Conservation (phyloP, 2,329 filamentous ascomycete genomes). For the Cladosporium sp. region DNA sequence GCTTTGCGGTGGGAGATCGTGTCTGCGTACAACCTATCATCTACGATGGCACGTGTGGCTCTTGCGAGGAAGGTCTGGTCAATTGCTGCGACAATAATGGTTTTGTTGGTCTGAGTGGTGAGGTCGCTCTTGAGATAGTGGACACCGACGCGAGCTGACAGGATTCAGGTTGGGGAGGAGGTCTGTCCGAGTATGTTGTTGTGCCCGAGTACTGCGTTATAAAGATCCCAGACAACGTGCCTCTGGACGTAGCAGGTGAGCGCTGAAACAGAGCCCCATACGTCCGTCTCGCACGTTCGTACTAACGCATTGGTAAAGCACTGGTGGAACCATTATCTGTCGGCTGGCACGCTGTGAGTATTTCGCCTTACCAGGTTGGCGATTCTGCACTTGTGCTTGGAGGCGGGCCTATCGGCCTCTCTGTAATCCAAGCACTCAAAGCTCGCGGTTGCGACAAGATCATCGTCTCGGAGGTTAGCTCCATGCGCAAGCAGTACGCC, state of each 20-base stretch:
- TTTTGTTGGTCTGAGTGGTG: slow-evolving; percentile 49
- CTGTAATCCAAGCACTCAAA: slow-evolving; percentile 45
- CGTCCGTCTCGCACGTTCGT: background rate
- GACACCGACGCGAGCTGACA: slow-evolving; percentile 6
- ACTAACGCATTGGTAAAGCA: slow-evolving; percentile 29
- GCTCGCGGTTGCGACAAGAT: slow-evolving; percentile 45
- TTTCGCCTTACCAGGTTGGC: slow-evolving; percentile 45
- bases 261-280: background rate
- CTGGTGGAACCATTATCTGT: slow-evolving; percentile 53
- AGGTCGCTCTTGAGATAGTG: background rate
- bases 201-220: slow-evolving; percentile 45
- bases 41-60: slow-evolving; percentile 50
- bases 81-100: slow-evolving; percentile 54
- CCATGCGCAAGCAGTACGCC: slow-evolving; percentile 46
- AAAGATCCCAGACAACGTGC: slow-evolving; percentile 48
- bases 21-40: slow-evolving; percentile 53
- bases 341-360: slow-evolving; percentile 53
- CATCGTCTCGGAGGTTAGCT: slow-evolving; percentile 51
- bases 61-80: slow-evolving; percentile 49
- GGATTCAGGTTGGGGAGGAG: slow-evolving; percentile 44
- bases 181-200: slow-evolving; percentile 49
- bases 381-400: slow-evolving; percentile 49
- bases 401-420: slow-evolving; percentile 51
- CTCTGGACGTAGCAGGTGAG: slow-evolving; percentile 46
- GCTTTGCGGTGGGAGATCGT: slow-evolving; percentile 44